phyloP scores from a whole-genome alignment of 75 land plant genomes.

The Selaginella moellendorffii region DNA sequence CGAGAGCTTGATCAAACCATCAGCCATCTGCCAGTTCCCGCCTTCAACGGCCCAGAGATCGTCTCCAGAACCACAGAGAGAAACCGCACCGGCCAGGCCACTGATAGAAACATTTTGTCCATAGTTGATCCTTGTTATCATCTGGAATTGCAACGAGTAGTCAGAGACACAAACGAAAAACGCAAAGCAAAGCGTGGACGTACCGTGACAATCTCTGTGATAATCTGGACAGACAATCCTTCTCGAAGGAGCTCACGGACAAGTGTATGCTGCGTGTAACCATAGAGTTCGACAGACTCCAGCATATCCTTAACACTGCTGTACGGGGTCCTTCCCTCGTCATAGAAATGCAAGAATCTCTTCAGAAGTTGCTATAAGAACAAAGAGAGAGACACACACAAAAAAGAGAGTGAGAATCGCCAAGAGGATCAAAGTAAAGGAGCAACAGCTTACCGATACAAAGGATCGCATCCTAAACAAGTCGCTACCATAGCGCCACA shows the following conservation, averaged over 20 bases:
- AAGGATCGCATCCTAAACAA: constrained; percentile 49
- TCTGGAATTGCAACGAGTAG: constrained; percentile 27
- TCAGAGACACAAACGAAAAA: background rate
- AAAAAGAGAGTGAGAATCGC: background rate
- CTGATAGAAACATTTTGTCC: constrained; percentile 82
- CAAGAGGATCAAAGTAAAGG: background rate
- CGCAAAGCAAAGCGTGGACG: constrained; percentile 10
- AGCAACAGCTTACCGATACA: constrained; percentile 40
- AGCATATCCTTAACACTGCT: constrained; percentile 76
- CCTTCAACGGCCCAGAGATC: constrained; percentile 84
- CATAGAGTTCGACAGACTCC: constrained; percentile 60
- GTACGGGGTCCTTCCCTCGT: constrained; percentile 49
- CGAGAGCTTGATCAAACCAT: constrained; percentile 52
- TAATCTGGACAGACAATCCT: constrained; percentile 46
- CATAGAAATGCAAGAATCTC: constrained; percentile 54
- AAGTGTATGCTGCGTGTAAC: constrained; percentile 36
- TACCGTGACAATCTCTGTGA: constrained; percentile 88
- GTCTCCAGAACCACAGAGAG: constrained; percentile 79
- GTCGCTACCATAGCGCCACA: constrained; percentile 55
- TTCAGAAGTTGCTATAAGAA: constrained; percentile 25
- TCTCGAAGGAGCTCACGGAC: constrained; percentile 37
- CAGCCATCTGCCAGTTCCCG: constrained; percentile 93
- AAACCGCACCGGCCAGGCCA: constrained; percentile 92
- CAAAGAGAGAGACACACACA: background rate
- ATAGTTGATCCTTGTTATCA: constrained; percentile 89